Base-by-base conservation (phyloP, 2,329 filamentous ascomycete genomes). In the Magnaporthales sp. region DNA sequence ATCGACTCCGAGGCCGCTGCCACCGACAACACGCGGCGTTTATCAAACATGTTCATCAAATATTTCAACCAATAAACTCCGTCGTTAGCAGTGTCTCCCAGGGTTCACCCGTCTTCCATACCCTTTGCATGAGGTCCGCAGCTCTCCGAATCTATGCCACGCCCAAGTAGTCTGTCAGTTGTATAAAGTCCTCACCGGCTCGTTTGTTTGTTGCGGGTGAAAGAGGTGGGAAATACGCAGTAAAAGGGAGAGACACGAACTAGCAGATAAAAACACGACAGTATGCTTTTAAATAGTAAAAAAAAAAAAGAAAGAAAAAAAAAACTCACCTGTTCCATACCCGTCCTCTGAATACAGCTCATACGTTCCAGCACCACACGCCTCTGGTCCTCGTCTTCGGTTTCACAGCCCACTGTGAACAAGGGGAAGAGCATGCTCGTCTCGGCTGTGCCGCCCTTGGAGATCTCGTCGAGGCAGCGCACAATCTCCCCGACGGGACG, bases 391-490 rank as follows among this genome's bases (percentile, higher is more conserved):
- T 79, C 72, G 63, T 87, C 83, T 66, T 79, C 78, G 0, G 88
- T 86, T 74, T 95, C 90, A 70, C 91, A 93, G 0, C 91, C 92
- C 1, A 91, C 91, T 1, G 90, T 91, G 75, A 95, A 95, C 78
- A 95, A 87, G 0, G 92, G 91, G 70, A 95, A 93, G 54, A 95
- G 75, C 22, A 91, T 78, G 72, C 90, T 92, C 9, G 86, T 88
- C 75, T 94, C 91, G 0, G 91, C 90, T 19, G 87, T 87, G 31
- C 88, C 88, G 6, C 90, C 89, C 13, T 82, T 78, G 13, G 86
- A 79, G 63, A 95, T 86, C 51, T 83, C 84, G 26, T 80, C 80
- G 68, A 94, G 78, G 32, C 87, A 84, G 1, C 80, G 78, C 30
- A 91, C 79, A 62, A 94, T 89, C 68, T 86, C 83, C 51, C 80